Evolutionary conservation across 441 rosid species (phyloP).

Genomic region (Gossypium davidsonii): DNA sequence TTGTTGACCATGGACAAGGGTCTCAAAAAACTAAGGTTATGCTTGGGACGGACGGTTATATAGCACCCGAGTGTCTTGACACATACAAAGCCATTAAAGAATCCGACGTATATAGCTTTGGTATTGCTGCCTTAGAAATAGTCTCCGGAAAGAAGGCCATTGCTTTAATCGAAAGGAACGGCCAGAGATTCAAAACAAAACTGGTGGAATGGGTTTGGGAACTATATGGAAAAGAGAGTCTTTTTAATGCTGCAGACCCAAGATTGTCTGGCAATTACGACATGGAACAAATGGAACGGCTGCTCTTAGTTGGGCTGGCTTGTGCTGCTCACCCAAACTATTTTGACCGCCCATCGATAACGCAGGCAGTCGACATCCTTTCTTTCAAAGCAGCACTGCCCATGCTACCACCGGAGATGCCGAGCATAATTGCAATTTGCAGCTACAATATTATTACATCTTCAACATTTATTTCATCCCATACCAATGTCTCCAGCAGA

Average conservation of each 20-base stretch:
- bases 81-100: conserved; percentile 41
- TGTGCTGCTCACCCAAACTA: conserved; percentile 29
- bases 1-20: conserved; percentile 44
- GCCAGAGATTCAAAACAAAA: not conserved
- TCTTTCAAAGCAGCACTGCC: conserved; percentile 2
- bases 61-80: conserved; percentile 46
- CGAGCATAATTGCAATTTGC: not conserved
- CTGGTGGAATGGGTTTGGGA: conserved; percentile 24
- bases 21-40: conserved; percentile 35
- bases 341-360: conserved; percentile 9
- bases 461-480: not conserved
- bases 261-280: conserved; percentile 14
- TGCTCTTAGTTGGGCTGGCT: conserved; percentile 26
- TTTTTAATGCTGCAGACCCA: conserved; percentile 12
- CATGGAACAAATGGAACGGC: conserved; percentile 17
- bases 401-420: conserved; percentile 13
- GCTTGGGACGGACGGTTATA: conserved; percentile 43
- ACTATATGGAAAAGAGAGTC: not conserved
- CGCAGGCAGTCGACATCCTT: conserved; percentile 2
- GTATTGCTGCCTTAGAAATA: conserved; percentile 39
- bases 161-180: not conserved
- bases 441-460: not conserved
- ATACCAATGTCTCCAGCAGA: not conserved
- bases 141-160: conserved; percentile 18
- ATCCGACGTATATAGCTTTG: conserved; percentile 42